A percentile compares a stretch with the other conserved stretches of the same genome.
Evolutionary conservation across 495 filamentous ascomycete species (phyloP).

Genomic region (Darksidea phi): DNA sequence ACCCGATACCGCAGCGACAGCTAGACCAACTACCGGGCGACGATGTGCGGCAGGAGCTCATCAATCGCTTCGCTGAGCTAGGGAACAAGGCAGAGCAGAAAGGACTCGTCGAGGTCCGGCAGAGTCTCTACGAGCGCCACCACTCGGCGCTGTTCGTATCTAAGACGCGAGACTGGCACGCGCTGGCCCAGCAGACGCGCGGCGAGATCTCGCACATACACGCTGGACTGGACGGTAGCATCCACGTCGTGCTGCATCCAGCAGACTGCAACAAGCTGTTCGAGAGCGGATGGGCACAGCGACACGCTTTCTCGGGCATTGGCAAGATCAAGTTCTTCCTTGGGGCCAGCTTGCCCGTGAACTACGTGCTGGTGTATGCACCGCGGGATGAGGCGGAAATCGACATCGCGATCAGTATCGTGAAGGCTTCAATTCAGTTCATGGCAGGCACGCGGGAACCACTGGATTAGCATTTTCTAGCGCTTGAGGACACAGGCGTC

Average conservation of each 20-base stretch:
- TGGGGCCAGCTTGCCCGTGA: constrained; percentile 47
- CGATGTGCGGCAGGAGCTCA: constrained; percentile 53
- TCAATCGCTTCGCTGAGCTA: constrained; percentile 53
- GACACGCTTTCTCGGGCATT: constrained; percentile 71
- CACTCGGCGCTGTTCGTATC: constrained; percentile 66
- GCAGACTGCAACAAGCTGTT: constrained; percentile 76
- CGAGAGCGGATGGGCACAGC: constrained; percentile 79
- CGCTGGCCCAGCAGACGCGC: constrained; percentile 57
- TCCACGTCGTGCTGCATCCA: constrained; percentile 76
- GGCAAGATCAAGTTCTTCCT: constrained; percentile 53
- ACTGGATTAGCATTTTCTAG: constrained; percentile 12
- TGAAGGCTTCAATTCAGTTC: constrained; percentile 40
- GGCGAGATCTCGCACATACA: constrained; percentile 83
- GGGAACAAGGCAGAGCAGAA: constrained; percentile 46
- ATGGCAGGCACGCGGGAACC: constrained; percentile 16
- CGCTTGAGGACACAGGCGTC: background rate
- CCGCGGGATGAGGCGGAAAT: constrained; percentile 70
- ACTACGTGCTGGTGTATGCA: constrained; percentile 81
- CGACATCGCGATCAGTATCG: constrained; percentile 64
- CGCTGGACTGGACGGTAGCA: constrained; percentile 62
- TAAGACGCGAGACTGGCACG: constrained; percentile 24
- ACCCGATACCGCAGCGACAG: constrained; percentile 38
- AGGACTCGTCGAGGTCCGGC: constrained; percentile 56
- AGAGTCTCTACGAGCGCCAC: constrained; percentile 75
- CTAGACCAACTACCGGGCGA: constrained; percentile 57